These are phyloP conservation scores for Chrysanthemum makinoi DNA, from an alignment of 129 eudicot genomes.

Conservation along the genomic window DNA sequence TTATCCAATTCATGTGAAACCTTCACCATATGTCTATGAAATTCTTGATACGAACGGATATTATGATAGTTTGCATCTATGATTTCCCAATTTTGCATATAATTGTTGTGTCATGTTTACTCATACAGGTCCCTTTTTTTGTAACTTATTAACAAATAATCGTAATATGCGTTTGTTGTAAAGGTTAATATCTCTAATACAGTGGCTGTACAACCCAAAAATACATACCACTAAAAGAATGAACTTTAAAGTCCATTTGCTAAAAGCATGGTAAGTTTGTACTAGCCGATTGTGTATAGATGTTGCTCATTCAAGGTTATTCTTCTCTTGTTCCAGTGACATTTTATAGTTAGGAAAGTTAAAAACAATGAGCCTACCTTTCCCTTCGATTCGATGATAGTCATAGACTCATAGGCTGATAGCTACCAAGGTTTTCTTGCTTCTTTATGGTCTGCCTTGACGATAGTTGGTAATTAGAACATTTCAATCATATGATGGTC, in stretches of 20 bases:
- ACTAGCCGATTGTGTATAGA: no score
- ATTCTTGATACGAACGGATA: not conserved
- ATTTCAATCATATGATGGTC: not conserved
- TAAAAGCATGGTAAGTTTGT: no score
- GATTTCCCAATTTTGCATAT: not conserved
- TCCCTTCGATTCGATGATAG: no score
- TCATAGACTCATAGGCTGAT: no score
- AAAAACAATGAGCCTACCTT: no score
- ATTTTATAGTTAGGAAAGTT: no score
- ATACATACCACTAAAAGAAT: no score
- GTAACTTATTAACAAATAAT: not conserved
- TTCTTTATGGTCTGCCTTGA: not conserved
- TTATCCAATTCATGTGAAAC: not conserved
- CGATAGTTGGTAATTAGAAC: not conserved
- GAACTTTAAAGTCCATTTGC: no score
- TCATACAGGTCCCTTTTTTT: not conserved
- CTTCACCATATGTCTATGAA: not conserved
- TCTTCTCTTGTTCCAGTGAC: no score
- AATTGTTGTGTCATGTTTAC: slow-evolving; percentile 2
- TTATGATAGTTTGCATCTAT: not conserved
- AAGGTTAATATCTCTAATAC: not conserved
- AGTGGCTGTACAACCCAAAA: no score
- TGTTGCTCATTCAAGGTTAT: no score
- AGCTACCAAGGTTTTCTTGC: no score
- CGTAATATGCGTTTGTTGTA: not conserved